Evolutionary conservation across 2,329 filamentous ascomycete genomes (phyloP).

Genomic region (Colletotrichum camelliae): DNA sequence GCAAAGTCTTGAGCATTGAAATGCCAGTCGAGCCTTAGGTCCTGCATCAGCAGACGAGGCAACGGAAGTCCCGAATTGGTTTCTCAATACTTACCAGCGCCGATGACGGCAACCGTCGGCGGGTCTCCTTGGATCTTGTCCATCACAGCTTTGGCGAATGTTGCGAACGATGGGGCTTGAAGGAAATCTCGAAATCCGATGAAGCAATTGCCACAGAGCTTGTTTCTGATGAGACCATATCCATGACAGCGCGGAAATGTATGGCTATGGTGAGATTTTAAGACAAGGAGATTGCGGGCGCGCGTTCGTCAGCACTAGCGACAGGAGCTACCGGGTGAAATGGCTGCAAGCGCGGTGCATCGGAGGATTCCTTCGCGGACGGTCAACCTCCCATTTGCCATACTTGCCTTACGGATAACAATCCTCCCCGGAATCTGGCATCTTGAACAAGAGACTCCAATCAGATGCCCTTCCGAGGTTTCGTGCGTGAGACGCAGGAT

Average conservation of each 20-base stretch:
- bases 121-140: constrained; percentile 29
- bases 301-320: neutral
- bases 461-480: neutral
- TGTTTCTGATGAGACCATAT: neutral
- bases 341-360: neutral
- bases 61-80: neutral
- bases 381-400: neutral
- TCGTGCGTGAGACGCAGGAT: neutral
- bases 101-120: constrained; percentile 28
- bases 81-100: constrained; percentile 21
- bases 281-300: neutral
- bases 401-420: neutral
- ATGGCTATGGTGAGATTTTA: neutral
- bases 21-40: constrained; percentile 31
- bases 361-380: neutral
- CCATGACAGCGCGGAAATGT: neutral
- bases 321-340: neutral
- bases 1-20: constrained; percentile 42
- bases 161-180: neutral
- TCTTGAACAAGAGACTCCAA: neutral
- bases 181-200: neutral
- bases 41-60: neutral
- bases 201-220: neutral
- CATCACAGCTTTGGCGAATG: neutral
- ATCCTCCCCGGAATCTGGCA: neutral